These are phyloP conservation scores for Ascochyta pisi DNA, from an alignment of 2,329 filamentous ascomycete species.

Conservation along the genomic window DNA sequence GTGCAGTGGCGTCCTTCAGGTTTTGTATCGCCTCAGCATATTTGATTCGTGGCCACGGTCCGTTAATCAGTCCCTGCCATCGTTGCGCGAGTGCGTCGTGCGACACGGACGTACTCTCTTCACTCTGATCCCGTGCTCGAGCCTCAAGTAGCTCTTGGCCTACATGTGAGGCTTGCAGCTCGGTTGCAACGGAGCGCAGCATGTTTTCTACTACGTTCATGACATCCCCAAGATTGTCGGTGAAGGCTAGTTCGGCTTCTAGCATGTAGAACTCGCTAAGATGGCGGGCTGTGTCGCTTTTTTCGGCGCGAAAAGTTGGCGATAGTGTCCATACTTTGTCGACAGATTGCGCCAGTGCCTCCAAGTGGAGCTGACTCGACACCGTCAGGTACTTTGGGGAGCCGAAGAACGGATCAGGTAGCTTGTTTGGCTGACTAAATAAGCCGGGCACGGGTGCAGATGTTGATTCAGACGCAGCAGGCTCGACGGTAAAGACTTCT, in stretches of 20 bases:
- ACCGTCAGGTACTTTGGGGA: constrained; percentile 94
- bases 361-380: constrained; percentile 91
- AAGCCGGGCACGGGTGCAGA: constrained; percentile 24
- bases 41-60: constrained; percentile 84
- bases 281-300: constrained; percentile 89
- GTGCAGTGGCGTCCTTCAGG: constrained; percentile 65
- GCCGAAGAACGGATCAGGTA: constrained; percentile 72
- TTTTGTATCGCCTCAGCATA: constrained; percentile 79
- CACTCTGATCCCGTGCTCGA: constrained; percentile 43
- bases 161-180: constrained; percentile 58
- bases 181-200: constrained; percentile 65
- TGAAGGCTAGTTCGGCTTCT: constrained; percentile 87
- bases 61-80: constrained; percentile 73
- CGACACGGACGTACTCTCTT: constrained; percentile 49
- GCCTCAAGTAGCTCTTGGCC: constrained; percentile 63
- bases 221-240: constrained; percentile 71
- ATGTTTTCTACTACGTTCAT: constrained; percentile 84
- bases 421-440: constrained; percentile 32
- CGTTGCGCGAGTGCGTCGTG: constrained; percentile 66
- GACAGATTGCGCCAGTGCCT: constrained; percentile 86
- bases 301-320: constrained; percentile 85
- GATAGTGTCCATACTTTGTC: constrained; percentile 93
- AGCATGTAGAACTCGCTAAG: constrained; percentile 99
- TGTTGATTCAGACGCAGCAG: constrained; percentile 21
- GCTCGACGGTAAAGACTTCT: constrained; percentile 79